Base-by-base conservation (phyloP, 768 basidiomycete species). In the Trametes coccinea region DNA sequence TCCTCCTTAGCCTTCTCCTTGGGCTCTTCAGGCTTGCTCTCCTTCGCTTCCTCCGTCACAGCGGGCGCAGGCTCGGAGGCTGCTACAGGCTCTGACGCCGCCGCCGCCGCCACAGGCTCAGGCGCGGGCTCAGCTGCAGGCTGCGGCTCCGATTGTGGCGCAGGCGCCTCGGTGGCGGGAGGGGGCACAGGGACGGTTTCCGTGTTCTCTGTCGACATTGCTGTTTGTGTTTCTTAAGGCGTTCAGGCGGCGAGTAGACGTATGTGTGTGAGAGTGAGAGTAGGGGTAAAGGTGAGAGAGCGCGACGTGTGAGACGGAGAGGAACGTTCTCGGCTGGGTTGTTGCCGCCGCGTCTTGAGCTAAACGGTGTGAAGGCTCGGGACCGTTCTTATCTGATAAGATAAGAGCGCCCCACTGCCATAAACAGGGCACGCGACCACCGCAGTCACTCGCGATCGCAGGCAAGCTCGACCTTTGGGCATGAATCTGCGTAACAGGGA, bases 121-220 rank as follows among this genome's bases (percentile, higher is more conserved):
- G 53, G 4, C 4, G 31, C 40, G 3, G 22, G 59, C 31, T 52
- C 53, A 14, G 31, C n/a, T 48, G 67, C 60, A 16, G 41, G n/a
- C 4, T 65, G 14, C 5, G 69, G 34, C 44, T 49, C 48, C 41
- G 43, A n/a, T 37, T 59, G 49, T 50, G 56, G 56, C 56, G 56
- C 46, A 17, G 56, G 27, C 37, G 46, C 31, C 27, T 31, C 56
- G 17, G 31, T 16, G 30, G 54, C 56, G 46, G 63, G 60, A 27
- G 56, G 17, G 11, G 60, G 44, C 4, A 46, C 48, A 9, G 60
- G 54, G 34, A 57, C 44, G 22, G 60, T 40, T 31, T 64, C 54
- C 8, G 60, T 40, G 17, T 61, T 55, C 55, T 59, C 57, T 49
- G 52, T 50, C 33, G 50, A 43, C 53, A 52, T 47, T 34, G 39